Evolutionary conservation across 148 eudicot species (phyloP).

Genomic region (Cornus controversa): DNA sequence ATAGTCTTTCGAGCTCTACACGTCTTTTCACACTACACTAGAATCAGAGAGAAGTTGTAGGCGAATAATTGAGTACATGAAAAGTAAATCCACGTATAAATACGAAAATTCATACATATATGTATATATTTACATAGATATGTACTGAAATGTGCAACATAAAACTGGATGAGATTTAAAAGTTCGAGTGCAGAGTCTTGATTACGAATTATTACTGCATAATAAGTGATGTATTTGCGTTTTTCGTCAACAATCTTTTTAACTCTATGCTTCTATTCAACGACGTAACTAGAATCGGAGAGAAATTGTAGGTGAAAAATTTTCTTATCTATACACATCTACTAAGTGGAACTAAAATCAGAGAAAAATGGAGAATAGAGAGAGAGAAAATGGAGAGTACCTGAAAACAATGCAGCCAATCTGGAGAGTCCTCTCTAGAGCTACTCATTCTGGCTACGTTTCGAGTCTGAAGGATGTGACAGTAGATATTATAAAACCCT

Average conservation of each 20-base stretch:
- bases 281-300: neutral
- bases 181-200: too few species aligned
- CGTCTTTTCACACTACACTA: too few species aligned
- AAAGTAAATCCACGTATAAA: too few species aligned
- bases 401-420: constrained; percentile 61
- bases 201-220: neutral
- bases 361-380: neutral
- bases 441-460: constrained; percentile 22
- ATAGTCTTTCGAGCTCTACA: too few species aligned
- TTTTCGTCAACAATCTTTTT: neutral
- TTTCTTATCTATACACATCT: too few species aligned
- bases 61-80: too few species aligned
- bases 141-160: too few species aligned
- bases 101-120: neutral
- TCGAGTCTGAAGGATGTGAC: neutral
- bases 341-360: neutral
- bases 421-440: constrained; percentile 54
- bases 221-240: neutral
- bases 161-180: neutral
- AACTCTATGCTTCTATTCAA: neutral
- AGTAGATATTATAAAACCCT: neutral
- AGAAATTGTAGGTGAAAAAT: neutral
- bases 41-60: too few species aligned
- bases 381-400: constrained; percentile 14
- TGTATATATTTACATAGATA: too few species aligned